Evolutionary conservation across 2,329 filamentous ascomycete genomes (phyloP).

Genomic region (Xylariaceae sp.): DNA sequence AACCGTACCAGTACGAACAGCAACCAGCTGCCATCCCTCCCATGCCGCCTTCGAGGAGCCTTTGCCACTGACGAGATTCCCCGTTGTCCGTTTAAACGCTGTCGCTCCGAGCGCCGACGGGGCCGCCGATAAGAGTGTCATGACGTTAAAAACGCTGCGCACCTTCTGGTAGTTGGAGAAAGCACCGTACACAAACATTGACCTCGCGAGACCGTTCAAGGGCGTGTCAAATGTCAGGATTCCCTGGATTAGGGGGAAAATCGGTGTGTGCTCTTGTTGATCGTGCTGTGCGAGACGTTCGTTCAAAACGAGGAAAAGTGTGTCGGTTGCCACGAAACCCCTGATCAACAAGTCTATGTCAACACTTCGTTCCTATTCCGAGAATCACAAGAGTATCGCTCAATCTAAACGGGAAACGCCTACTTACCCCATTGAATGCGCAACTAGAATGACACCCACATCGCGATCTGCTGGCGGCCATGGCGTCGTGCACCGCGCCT

Average conservation of each 20-base stretch:
- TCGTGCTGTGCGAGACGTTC: slow-evolving; percentile 47
- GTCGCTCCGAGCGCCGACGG: slow-evolving; percentile 41
- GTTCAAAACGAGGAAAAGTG: slow-evolving; percentile 65
- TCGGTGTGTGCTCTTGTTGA: slow-evolving; percentile 38
- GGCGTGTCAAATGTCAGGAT: slow-evolving; percentile 82
- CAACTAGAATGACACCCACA: slow-evolving; percentile 72
- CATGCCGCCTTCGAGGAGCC: slow-evolving; percentile 37
- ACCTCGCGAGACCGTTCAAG: slow-evolving; percentile 60
- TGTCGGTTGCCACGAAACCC: slow-evolving; percentile 79
- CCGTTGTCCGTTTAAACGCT: slow-evolving; percentile 29
- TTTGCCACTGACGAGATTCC: slow-evolving; percentile 18
- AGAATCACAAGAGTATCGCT: background rate
- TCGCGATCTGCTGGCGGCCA: slow-evolving; percentile 76
- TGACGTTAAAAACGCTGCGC: slow-evolving; percentile 51
- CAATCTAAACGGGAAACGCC: background rate
- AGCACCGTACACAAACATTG: slow-evolving; percentile 57
- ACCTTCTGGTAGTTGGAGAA: slow-evolving; percentile 57
- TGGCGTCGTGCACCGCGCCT: slow-evolving; percentile 63
- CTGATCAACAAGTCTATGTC: slow-evolving; percentile 28
- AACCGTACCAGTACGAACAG: slow-evolving; percentile 75
- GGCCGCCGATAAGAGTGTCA: slow-evolving; percentile 49
- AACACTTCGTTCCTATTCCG: background rate
- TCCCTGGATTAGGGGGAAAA: slow-evolving; percentile 78
- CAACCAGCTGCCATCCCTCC: slow-evolving; percentile 58
- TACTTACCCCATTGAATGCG: slow-evolving; percentile 70